Evolutionary conservation across 202 grass and related monocot species (phyloP).

Genomic region (Digitaria exilis): DNA sequence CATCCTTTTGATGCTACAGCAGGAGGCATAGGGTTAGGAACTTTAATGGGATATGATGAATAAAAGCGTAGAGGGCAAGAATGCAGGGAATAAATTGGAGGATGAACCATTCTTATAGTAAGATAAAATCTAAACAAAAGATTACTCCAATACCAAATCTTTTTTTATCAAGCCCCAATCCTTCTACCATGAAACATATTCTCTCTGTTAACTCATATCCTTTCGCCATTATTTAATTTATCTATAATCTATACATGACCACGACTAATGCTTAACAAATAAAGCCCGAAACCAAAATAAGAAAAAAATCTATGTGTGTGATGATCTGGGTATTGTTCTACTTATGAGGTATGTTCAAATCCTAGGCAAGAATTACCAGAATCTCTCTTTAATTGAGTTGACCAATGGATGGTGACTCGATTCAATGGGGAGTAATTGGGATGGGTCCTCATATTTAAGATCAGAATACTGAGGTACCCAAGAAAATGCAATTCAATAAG

Average conservation of each 20-base stretch:
- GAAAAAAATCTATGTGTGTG: not conserved
- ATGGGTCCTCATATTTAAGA: not conserved
- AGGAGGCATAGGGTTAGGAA: too few species aligned
- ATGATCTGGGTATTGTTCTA: not conserved
- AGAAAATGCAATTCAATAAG: not conserved
- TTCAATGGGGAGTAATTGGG: too few species aligned
- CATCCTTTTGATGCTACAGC: too few species aligned
- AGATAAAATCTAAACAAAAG: not conserved
- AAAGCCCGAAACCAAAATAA: not conserved
- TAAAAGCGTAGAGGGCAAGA: conserved; percentile 8
- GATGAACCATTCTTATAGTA: not conserved
- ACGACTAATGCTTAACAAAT: conserved; percentile 18
- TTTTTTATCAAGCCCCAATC: not conserved
- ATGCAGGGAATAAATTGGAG: conserved; percentile 9
- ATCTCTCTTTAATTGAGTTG: too few species aligned
- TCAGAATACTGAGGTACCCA: not conserved
- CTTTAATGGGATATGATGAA: not conserved
- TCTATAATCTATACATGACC: not conserved
- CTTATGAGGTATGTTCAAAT: too few species aligned
- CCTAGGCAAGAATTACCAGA: too few species aligned
- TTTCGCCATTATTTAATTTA: conserved; percentile 1
- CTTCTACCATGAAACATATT: not conserved
- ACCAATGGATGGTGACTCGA: too few species aligned
- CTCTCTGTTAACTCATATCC: not conserved
- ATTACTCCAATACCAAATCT: not conserved